Base-by-base conservation (phyloP, 768 basidiomycete species). In the Kwoniella sp. region DNA sequence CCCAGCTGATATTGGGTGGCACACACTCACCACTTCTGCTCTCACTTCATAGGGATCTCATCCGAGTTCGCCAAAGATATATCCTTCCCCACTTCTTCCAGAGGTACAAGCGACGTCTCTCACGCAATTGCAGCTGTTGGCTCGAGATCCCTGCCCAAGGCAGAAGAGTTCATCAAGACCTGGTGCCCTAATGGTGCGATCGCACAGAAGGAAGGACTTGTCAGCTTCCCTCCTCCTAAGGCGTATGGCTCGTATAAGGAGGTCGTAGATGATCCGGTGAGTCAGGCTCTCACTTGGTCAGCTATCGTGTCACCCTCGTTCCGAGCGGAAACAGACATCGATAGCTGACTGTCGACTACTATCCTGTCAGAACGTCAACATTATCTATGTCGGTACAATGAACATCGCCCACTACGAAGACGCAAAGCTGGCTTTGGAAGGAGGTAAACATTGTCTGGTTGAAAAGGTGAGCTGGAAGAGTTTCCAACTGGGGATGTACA, bases 361-460 rank as follows among this genome's bases (percentile, higher is more conserved):
- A 27, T 6, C 19, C 27, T 2, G n/a, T 46, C 57, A 78, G 79
- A 71, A 76, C 52, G 73, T 80, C 48, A 68, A 80, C 55, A 71
- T 69, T 47, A 65, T 80, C 25, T 81, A 81, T 71, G 57, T 81
- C 49, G 80, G 76, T 3, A 79, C 80, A 6, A 72, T 75, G 26
- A 75, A 81, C 55, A 64, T 70, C 4, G 67, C 65, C 24, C 80
- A 81, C 64, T 81, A 74, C 57, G 65, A 65, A 5, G 70, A 77
- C 54, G 71, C 67, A 0, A 73, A 73, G 60, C 60, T 69, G 10
- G 76, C 73, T 30, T 61, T 79, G 21, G 69, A 74, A 62, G 74
- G 60, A 1, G 78, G 79, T 21, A 81, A 81, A 67, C 68, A 77
- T 56, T 72, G 75, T 26, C 67, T 81, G 2, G 58, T 77, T 47